A percentile compares a stretch with the other conserved stretches of the same genome.
Evolutionary conservation across 306 rosid genomes (phyloP).

Genomic region (Urtica urens): DNA sequence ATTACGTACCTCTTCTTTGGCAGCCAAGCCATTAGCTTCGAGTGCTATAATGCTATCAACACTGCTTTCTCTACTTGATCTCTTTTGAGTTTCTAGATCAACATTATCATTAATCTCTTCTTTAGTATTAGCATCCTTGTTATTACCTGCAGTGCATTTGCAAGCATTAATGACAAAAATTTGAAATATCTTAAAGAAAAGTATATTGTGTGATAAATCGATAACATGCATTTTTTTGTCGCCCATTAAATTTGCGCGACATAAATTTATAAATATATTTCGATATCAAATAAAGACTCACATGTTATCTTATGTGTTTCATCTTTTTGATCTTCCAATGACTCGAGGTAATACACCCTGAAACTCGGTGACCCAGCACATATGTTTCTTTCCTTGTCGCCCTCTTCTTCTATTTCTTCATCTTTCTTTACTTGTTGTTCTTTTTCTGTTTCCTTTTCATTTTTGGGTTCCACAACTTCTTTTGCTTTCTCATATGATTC

Average conservation of each 20-base stretch:
- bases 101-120: not conserved
- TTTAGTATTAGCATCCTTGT: not conserved
- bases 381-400: not conserved
- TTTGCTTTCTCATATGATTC: not conserved
- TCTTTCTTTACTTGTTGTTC: slow-evolving; percentile 8
- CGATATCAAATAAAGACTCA: not conserved
- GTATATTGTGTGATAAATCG: not conserved
- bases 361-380: slow-evolving; percentile 74
- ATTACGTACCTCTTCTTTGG: not conserved
- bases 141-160: slow-evolving; percentile 22
- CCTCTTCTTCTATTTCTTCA: slow-evolving; percentile 12
- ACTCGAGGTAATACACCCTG: slow-evolving; percentile 46
- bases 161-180: not conserved
- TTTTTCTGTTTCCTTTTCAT: not conserved
- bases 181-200: not conserved
- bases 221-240: not conserved
- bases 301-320: not conserved
- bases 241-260: too few species aligned
- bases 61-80: not conserved
- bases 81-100: not conserved
- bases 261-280: too few species aligned
- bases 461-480: not conserved
- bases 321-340: not conserved
- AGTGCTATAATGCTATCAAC: slow-evolving; percentile 4
- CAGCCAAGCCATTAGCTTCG: not conserved